These are phyloP conservation scores for Blastomyces emzantsi DNA, from an alignment of 2,329 filamentous ascomycete genomes.

Conservation along the genomic window DNA sequence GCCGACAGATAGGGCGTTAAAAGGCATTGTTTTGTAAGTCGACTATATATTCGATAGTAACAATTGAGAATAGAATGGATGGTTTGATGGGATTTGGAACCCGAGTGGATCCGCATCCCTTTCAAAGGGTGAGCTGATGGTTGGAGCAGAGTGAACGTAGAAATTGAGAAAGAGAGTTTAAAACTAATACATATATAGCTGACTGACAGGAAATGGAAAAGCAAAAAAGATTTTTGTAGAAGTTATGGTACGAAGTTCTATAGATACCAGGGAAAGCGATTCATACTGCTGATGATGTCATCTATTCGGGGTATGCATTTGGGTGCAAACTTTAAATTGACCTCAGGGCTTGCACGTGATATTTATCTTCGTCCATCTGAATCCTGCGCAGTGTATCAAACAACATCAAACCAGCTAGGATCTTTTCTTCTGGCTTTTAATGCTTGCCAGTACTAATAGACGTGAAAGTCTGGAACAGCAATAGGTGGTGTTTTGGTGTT, in stretches of 20 bases:
- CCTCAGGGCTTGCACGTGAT: not conserved
- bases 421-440: not conserved
- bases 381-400: too few relatives aligned
- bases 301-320: not conserved
- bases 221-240: not conserved
- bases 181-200: not conserved
- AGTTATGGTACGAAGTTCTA: too few relatives aligned
- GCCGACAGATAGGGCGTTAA: slow-evolving; percentile 73
- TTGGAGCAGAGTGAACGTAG: not conserved
- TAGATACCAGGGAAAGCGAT: too few relatives aligned
- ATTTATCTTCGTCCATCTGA: not conserved
- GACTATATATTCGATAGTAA: not conserved
- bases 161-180: not conserved
- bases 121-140: not conserved
- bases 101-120: not conserved
- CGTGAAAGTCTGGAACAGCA: not conserved
- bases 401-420: too few relatives aligned
- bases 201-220: not conserved
- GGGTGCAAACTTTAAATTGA: slow-evolving; percentile 2
- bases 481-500: not conserved
- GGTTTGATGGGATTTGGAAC: not conserved
- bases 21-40: slow-evolving; percentile 41
- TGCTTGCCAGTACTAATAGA: not conserved
- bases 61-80: not conserved
- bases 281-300: not conserved